A percentile compares a stretch with the other conserved stretches of the same genome.
phyloP scores from a whole-genome alignment of 208 protist genomes.

The Leishmania turanica region DNA sequence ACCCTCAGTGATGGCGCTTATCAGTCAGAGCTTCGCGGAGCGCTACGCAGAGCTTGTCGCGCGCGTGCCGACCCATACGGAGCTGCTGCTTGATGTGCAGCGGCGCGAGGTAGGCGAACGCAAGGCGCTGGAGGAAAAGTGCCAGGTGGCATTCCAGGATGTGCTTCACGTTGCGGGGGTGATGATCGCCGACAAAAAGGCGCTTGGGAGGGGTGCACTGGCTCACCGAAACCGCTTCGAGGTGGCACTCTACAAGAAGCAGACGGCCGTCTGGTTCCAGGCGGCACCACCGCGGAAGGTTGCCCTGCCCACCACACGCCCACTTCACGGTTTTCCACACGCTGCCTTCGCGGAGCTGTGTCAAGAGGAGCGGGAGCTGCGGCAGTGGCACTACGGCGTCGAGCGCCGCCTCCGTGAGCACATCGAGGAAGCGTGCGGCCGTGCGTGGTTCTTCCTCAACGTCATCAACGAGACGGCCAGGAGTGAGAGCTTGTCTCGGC shows the following conservation, averaged over 20 bases:
- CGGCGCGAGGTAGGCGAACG: conserved; percentile 64
- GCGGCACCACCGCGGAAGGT: conserved; percentile 35
- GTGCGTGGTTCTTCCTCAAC: conserved; percentile 52
- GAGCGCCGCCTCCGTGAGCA: conserved; percentile 50
- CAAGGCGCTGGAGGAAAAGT: conserved; percentile 49
- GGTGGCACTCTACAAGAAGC: conserved; percentile 36
- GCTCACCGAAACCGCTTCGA: conserved; percentile 30
- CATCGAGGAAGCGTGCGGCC: conserved; percentile 52
- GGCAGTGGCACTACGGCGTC: conserved; percentile 60
- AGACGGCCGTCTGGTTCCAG: conserved; percentile 64
- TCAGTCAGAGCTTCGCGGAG: conserved; percentile 59
- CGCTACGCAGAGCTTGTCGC: conserved; percentile 61
- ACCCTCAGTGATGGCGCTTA: conserved; percentile 41
- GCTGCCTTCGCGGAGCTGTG: conserved; percentile 46
- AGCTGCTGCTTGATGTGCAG: conserved; percentile 52
- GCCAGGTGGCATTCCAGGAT: conserved; percentile 40
- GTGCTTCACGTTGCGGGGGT: conserved; percentile 65
- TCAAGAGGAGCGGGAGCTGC: conserved; percentile 74
- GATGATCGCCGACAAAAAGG: conserved; percentile 66
- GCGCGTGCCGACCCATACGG: conserved; percentile 39
- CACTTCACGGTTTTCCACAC: conserved; percentile 50
- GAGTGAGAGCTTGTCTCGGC: conserved; percentile 39
- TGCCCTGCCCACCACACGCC: conserved; percentile 24
- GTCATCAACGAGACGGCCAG: conserved; percentile 38
- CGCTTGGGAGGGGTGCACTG: conserved; percentile 26